phyloP scores from a whole-genome alignment of 768 basidiomycete species.

The Hygrophoropsis aurantiaca region DNA sequence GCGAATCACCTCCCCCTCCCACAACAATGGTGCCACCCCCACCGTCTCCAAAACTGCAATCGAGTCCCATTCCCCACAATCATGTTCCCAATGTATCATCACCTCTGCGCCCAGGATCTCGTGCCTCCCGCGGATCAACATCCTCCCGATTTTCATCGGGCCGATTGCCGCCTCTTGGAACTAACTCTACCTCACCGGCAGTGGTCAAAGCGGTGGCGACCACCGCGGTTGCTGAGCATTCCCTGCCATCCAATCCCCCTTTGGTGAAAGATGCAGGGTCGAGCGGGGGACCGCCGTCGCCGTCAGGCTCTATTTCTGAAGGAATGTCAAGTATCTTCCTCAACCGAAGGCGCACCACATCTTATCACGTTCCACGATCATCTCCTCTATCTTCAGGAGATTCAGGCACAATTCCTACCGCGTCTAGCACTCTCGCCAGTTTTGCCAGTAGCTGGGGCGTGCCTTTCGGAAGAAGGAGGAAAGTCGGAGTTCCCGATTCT shows the following conservation, averaged over 20 bases:
- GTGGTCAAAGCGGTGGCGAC: conserved; percentile 63
- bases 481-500: conserved; percentile 17
- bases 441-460: conserved; percentile 68
- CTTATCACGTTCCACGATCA: conserved; percentile 54
- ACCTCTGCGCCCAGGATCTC: conserved; percentile 70
- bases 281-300: conserved; percentile 50
- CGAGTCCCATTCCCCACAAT: conserved; percentile 34
- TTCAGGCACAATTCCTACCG: conserved; percentile 30
- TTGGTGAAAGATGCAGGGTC: conserved; percentile 27
- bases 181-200: conserved; percentile 39
- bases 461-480: conserved; percentile 59
- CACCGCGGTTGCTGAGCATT: conserved; percentile 62
- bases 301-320: conserved; percentile 61
- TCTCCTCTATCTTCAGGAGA: conserved; percentile 41
- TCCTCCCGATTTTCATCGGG: conserved; percentile 68
- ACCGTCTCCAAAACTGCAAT: conserved; percentile 35
- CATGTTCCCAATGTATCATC: conserved; percentile 43
- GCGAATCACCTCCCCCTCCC: conserved; percentile 22
- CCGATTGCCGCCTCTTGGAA: conserved; percentile 60
- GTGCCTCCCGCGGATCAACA: conserved; percentile 67
- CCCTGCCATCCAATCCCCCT: conserved; percentile 45
- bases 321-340: conserved; percentile 49
- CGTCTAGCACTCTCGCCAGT: conserved; percentile 53
- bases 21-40: conserved; percentile 38
- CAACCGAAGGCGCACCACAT: conserved; percentile 57